Percentiles rank a stretch among this genome's conserved stretches.
Evolutionary conservation across 2,329 filamentous ascomycete genomes (phyloP).

Genomic region (Beauveria brongniartii): DNA sequence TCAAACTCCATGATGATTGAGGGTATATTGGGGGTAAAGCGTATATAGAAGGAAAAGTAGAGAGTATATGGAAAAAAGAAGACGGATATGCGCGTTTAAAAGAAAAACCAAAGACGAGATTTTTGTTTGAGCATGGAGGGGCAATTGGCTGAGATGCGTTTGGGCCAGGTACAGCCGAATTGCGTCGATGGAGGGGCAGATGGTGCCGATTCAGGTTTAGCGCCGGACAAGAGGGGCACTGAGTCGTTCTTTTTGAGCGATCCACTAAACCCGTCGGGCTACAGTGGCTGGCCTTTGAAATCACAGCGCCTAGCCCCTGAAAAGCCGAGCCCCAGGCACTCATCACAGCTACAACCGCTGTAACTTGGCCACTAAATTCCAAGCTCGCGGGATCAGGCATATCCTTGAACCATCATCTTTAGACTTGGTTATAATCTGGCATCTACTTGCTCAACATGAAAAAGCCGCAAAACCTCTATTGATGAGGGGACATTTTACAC

Average conservation of each 20-base stretch:
- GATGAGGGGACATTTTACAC: not conserved
- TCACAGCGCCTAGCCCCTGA: not conserved
- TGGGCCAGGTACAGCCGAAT: not conserved
- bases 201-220: not conserved
- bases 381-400: not conserved
- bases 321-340: not conserved
- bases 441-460: not conserved
- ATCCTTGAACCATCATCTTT: not conserved
- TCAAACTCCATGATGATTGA: slow-evolving; percentile 58
- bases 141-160: slow-evolving; percentile 10
- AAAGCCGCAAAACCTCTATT: not conserved
- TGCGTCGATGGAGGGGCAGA: slow-evolving; percentile 7
- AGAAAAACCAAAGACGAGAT: not conserved
- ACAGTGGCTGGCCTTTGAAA: not conserved
- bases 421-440: not conserved
- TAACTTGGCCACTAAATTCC: not conserved
- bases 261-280: not conserved
- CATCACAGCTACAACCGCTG: not conserved
- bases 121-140: slow-evolving; percentile 8
- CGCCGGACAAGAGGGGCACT: not conserved
- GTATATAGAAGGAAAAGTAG: not conserved
- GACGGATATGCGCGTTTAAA: slow-evolving; percentile 7
- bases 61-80: not conserved
- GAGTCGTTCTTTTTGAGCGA: not conserved
- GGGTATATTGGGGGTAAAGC: not conserved